Evolutionary conservation across 1,284 basidiomycete genomes (phyloP).

Genomic region (Hymenochaete sp.): DNA sequence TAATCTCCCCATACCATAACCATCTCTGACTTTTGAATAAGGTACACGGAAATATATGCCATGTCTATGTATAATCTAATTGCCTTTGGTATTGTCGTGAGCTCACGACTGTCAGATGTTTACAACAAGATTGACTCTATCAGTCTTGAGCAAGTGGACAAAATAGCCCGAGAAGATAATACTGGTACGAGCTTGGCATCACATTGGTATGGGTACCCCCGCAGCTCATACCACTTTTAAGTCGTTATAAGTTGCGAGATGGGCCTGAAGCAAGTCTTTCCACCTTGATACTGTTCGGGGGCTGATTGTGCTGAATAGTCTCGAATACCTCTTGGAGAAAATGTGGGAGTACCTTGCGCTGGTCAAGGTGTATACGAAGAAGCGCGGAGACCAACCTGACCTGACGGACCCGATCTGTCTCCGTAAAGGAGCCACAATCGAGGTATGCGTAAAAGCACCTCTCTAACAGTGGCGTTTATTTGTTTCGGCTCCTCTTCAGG

Average conservation of each 20-base stretch:
- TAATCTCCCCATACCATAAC: conserved; percentile 1
- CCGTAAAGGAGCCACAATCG: conserved; percentile 87
- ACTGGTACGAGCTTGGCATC: conserved; percentile 29
- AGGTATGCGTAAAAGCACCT: conserved; percentile 39
- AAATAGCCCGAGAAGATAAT: conserved; percentile 79
- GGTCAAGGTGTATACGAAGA: conserved; percentile 95
- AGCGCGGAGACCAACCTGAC: conserved; percentile 90
- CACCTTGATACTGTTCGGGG: background rate
- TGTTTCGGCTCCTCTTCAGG: conserved; percentile 30
- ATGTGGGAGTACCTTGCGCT: conserved; percentile 86
- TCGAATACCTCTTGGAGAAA: conserved; percentile 81
- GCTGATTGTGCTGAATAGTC: conserved; percentile 34
- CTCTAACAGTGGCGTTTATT: conserved; percentile 1
- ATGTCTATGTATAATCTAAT: conserved; percentile 57
- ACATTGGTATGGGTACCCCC: background rate
- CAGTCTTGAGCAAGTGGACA: conserved; percentile 84
- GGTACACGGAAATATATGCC: conserved; percentile 93
- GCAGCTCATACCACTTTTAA: background rate
- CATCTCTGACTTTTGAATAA: conserved; percentile 24
- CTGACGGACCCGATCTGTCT: conserved; percentile 89
- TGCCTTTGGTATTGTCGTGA: no score
- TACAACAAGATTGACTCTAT: conserved; percentile 95
- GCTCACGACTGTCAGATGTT: conserved; percentile 59
- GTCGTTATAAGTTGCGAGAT: conserved; percentile 94
- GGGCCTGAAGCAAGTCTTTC: conserved; percentile 61